Evolutionary conservation across 805 yeast genomes (phyloP), one percentile per base, ranked within the genome.

Genomic region (Saccharomycopsis selenospora): DNA sequence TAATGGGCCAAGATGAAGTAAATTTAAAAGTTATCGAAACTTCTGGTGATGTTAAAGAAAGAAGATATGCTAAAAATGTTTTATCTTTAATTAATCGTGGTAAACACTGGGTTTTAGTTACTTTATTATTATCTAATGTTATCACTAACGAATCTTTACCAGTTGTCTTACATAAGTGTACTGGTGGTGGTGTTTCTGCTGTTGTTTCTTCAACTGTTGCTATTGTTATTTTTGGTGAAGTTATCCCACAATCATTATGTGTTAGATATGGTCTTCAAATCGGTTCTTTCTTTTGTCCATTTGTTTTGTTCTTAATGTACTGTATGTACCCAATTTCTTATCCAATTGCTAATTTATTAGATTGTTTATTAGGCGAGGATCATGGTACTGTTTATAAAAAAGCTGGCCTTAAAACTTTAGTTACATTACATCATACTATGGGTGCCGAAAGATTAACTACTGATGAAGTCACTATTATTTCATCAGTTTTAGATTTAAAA

Each of bases 181-280:
- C 93, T 11, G 98, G 98, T 43, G 98, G 98, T 40, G 99, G 99
- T 1, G 84, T 95, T 85, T 90, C 93, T 11, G 99, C 99, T 0
- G 96, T 91, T 30, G 86, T 89, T 11, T 76, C 89, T 10, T 82
- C 97, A n/a, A 90, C 99, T 0, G 90, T 85, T 2, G 77, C 90
- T 23, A 91, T 91, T 61, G 97, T 91, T 45, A 76, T 91, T 10
- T 91, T 91, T 66, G 99, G 99, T 52, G 99, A 91, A 62, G 85
- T 91, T 58, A 91, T 91, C 53, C 99, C 99, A 2, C 99, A 91
- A 66, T 82, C 93, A 18, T 72, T 89, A 38, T 88, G 95, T 66
- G 99, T 91, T 17, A 74, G 97, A 40, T 90, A 87, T 62, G 99
- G 99, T 1, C 72, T 91, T 45, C 84, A 86, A 55, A 82, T 91